Percentiles rank a stretch among this genome's conserved stretches.
Conservation (phyloP, 1,284 basidiomycete species). For the Puccinia horiana region DNA sequence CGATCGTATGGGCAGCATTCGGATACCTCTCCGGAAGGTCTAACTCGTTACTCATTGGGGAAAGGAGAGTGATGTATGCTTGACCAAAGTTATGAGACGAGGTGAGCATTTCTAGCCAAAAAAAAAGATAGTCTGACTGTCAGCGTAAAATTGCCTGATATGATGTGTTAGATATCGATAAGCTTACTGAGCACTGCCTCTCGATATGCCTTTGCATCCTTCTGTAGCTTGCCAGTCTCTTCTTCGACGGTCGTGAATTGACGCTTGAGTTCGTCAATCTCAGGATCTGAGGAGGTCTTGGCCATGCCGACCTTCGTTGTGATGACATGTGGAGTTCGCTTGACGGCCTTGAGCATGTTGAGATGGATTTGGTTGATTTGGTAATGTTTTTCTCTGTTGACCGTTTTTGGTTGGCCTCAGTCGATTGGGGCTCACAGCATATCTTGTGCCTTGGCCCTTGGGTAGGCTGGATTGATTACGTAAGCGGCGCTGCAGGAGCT, state of each 20-base stretch:
- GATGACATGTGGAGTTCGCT: constrained; percentile 79
- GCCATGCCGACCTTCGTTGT: constrained; percentile 81
- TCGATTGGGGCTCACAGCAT: too few relatives aligned
- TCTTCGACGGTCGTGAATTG: constrained; percentile 74
- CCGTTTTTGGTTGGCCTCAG: not conserved
- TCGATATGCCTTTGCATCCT: constrained; percentile 84
- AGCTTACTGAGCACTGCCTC: constrained; percentile 73
- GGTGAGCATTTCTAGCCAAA: constrained; percentile 71
- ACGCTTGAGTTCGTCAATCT: constrained; percentile 84
- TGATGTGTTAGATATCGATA: constrained; percentile 51
- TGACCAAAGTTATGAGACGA: constrained; percentile 74
- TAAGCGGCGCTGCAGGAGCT: too few relatives aligned
- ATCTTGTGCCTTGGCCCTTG: too few relatives aligned
- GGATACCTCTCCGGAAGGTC: constrained; percentile 51
- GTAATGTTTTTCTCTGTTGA: not conserved
- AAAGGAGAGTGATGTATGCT: constrained; percentile 76
- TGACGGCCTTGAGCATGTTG: constrained; percentile 48
- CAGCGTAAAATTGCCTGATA: not conserved
- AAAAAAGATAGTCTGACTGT: constrained; percentile 7
- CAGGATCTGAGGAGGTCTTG: constrained; percentile 60
- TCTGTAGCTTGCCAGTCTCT: constrained; percentile 82
- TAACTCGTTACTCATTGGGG: constrained; percentile 67
- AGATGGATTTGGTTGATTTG: not conserved
- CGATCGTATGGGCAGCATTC: constrained; percentile 69
- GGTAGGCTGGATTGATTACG: too few relatives aligned